Conservation (phyloP, 2,329 filamentous ascomycete genomes). For the Cladosporium sp. region DNA sequence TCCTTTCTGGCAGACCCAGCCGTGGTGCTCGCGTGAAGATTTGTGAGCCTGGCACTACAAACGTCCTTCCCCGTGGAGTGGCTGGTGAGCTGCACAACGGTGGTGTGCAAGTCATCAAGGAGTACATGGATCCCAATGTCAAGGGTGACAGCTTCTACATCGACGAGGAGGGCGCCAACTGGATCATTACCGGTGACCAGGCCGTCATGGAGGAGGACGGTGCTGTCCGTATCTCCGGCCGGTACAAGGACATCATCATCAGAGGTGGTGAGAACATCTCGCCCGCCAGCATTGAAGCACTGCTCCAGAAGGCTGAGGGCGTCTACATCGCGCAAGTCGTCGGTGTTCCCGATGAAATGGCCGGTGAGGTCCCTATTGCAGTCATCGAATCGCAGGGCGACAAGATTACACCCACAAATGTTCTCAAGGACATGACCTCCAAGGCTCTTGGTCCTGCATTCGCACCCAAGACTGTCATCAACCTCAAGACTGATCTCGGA, state of each 20-base stretch:
- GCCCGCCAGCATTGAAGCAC: slow-evolving; percentile 32
- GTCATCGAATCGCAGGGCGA: slow-evolving; percentile 34
- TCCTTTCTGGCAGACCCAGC: slow-evolving; percentile 41
- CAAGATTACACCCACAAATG: slow-evolving; percentile 32
- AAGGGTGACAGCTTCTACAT: slow-evolving; percentile 26
- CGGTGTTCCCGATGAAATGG: slow-evolving; percentile 41
- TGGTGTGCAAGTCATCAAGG: slow-evolving; percentile 27
- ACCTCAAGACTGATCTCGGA: slow-evolving; percentile 37
- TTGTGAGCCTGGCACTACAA: slow-evolving; percentile 26
- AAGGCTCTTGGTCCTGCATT: slow-evolving; percentile 38
- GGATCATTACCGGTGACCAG: slow-evolving; percentile 63
- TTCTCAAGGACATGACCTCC: slow-evolving; percentile 35
- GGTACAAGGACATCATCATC: slow-evolving; percentile 35
- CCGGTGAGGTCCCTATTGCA: slow-evolving; percentile 48
- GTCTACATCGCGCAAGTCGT: slow-evolving; percentile 39
- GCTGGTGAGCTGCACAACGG: slow-evolving; percentile 31
- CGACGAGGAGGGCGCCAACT: slow-evolving; percentile 44
- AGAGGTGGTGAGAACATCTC: slow-evolving; percentile 66
- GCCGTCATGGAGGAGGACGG: slow-evolving; percentile 46
- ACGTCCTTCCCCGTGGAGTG: slow-evolving; percentile 25
- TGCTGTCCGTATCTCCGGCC: slow-evolving; percentile 34
- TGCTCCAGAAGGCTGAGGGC: slow-evolving; percentile 34
- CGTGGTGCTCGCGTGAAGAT: slow-evolving; percentile 37
- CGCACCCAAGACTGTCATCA: slow-evolving; percentile 39
- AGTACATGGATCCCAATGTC: slow-evolving; percentile 29